Evolutionary conservation across 495 filamentous ascomycete species (phyloP).

Genomic region (Aspergillus olivimuriae): DNA sequence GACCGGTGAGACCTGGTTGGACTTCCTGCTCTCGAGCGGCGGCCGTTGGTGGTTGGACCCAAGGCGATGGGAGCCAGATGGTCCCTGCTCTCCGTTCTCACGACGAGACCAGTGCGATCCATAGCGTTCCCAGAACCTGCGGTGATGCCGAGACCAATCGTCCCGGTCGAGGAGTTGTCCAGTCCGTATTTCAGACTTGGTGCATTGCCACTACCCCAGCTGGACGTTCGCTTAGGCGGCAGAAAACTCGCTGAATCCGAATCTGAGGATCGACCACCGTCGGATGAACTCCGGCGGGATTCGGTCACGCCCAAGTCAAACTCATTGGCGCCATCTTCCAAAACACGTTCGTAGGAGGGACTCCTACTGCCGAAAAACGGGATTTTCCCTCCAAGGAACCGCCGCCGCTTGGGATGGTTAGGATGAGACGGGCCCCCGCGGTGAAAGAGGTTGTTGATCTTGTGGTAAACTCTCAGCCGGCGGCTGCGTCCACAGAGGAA

Average conservation of each 20-base stretch:
- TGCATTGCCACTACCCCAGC: conserved; percentile 32
- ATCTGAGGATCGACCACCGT: conserved; percentile 32
- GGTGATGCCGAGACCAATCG: conserved; percentile 42
- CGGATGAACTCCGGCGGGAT: conserved; percentile 48
- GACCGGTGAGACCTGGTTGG: conserved; percentile 39
- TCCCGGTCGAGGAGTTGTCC: conserved; percentile 49
- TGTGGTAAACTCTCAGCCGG: conserved; percentile 57
- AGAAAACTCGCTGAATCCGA: conserved; percentile 21
- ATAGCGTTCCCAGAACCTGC: conserved; percentile 49
- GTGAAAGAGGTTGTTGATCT: conserved; percentile 44
- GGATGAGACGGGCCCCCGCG: conserved; percentile 47
- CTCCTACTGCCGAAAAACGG: conserved; percentile 48
- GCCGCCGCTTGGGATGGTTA: conserved; percentile 45
- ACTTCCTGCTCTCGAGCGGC: conserved; percentile 40
- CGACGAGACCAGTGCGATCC: conserved; percentile 66
- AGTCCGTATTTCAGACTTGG: conserved; percentile 50
- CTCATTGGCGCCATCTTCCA: conserved; percentile 67
- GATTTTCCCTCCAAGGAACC: conserved; percentile 45
- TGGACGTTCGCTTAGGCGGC: conserved; percentile 32
- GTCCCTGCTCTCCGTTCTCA: conserved; percentile 77
- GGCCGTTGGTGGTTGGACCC: conserved; percentile 39
- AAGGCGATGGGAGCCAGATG: conserved; percentile 45
- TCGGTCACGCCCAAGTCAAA: conserved; percentile 67
- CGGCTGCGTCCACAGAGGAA: conserved; percentile 67
- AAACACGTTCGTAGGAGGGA: conserved; percentile 76